Evolutionary conservation across 2,329 filamentous ascomycete species (phyloP).

Genomic region (Hypoxylon sp.): DNA sequence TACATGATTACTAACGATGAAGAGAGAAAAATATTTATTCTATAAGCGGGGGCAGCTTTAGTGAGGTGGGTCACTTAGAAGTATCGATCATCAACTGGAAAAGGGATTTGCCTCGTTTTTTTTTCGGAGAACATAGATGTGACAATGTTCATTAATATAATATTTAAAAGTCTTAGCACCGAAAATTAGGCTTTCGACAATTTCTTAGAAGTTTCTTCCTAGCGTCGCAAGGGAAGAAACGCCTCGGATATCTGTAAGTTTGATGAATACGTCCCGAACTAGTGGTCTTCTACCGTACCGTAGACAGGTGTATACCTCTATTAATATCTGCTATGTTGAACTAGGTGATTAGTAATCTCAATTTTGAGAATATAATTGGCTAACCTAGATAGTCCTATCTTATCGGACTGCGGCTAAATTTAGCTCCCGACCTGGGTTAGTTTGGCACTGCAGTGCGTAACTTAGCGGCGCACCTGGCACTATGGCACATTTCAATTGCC

Average conservation of each 20-base stretch:
- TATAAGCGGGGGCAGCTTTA: not conserved
- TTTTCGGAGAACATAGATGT: not conserved
- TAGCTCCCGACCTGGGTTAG: slow-evolving; percentile 10
- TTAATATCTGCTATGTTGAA: too few species aligned
- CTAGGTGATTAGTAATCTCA: not conserved
- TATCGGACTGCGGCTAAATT: slow-evolving; percentile 27
- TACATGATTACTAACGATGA: not conserved
- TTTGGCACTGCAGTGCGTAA: too few species aligned
- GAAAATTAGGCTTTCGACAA: not conserved
- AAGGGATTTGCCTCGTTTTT: not conserved
- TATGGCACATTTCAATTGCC: slow-evolving; percentile 13
- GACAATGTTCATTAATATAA: not conserved
- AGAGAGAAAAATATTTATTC: not conserved
- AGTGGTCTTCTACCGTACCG: too few species aligned
- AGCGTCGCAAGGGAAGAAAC: not conserved
- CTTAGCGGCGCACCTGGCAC: too few species aligned
- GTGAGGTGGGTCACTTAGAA: not conserved
- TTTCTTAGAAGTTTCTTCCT: not conserved
- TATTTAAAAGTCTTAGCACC: not conserved
- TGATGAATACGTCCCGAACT: too few species aligned
- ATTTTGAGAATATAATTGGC: not conserved
- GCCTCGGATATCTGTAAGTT: not conserved
- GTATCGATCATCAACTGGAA: not conserved
- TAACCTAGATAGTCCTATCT: not conserved
- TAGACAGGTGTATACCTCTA: too few species aligned